Conservation (phyloP, 1,139 yeast species). For the Dujonia santamariae region DNA sequence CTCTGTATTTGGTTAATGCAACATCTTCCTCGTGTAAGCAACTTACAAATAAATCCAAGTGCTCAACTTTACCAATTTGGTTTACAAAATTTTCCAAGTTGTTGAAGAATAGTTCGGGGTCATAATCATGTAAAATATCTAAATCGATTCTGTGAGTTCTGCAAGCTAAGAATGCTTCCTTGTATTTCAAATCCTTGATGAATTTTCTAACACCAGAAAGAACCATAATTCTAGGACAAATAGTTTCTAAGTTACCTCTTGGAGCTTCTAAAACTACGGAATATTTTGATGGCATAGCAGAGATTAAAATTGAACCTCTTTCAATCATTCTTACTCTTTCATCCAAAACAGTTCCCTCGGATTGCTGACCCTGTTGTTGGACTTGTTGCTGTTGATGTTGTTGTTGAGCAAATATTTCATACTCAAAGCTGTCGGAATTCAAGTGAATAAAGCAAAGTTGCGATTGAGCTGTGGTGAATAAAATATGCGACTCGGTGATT, state of each 20-base stretch:
- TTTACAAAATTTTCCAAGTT: conserved; percentile 69
- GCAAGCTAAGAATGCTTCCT: conserved; percentile 75
- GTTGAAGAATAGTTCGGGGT: conserved; percentile 61
- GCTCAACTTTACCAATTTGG: conserved; percentile 70
- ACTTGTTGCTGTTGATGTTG: conserved; percentile 14
- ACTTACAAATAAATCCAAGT: conserved; percentile 82
- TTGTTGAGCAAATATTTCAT: conserved; percentile 19
- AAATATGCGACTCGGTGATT: conserved; percentile 66
- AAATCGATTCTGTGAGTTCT: conserved; percentile 89
- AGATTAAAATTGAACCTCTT: conserved; percentile 80
- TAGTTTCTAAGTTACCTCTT: conserved; percentile 93
- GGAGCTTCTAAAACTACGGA: conserved; percentile 90
- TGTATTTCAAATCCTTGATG: conserved; percentile 57
- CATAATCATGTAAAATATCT: conserved; percentile 86
- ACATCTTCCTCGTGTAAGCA: conserved; percentile 88
- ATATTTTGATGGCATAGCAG: conserved; percentile 79
- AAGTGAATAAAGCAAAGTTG: conserved; percentile 81
- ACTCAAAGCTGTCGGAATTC: conserved; percentile 32
- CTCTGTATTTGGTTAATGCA: conserved; percentile 75
- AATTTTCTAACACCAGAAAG: conserved; percentile 74
- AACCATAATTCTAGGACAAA: conserved; percentile 90
- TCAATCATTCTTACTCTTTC: conserved; percentile 89
- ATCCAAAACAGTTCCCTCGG: conserved; percentile 41
- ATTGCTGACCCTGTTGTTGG: conserved; percentile 9
- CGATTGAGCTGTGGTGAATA: conserved; percentile 88